Percentiles rank a stretch among this genome's conserved stretches.
Conservation (phyloP, 345 rosid genomes). For the Passiflora organensis region DNA sequence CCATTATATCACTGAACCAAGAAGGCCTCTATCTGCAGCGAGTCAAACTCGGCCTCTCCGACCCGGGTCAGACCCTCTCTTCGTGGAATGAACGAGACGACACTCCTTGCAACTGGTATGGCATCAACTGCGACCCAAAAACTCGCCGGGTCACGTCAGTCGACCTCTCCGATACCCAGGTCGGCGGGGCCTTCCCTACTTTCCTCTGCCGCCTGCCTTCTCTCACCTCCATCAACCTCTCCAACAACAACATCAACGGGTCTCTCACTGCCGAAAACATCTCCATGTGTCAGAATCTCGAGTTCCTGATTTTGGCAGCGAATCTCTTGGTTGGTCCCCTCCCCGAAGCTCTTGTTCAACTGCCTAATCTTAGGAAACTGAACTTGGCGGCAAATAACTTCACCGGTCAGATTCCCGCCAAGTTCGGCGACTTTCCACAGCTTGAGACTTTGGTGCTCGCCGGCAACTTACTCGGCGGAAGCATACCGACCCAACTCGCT, state of each 20-base stretch:
- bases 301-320: conserved; percentile 30
- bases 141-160: conserved; percentile 44
- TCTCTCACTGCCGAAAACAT: conserved; percentile 43
- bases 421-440: conserved; percentile 27
- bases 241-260: conserved; percentile 42
- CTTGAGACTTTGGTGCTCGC: conserved; percentile 49
- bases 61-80: conserved; percentile 47
- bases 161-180: conserved; percentile 42
- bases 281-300: conserved; percentile 44
- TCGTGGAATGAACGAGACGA: conserved; percentile 64
- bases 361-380: conserved; percentile 40
- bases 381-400: conserved; percentile 53
- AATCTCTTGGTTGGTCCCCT: conserved; percentile 51
- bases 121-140: conserved; percentile 49
- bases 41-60: conserved; percentile 53
- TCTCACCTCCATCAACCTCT: conserved; percentile 41
- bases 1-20: conserved; percentile 42
- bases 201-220: conserved; percentile 66
- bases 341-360: conserved; percentile 47
- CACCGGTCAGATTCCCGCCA: conserved; percentile 48
- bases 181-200: conserved; percentile 72
- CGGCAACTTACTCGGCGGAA: conserved; percentile 30
- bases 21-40: conserved; percentile 72
- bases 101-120: conserved; percentile 69
- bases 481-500: conserved; percentile 22